Evolutionary conservation across 2,329 filamentous ascomycete genomes (phyloP).

Genomic region (Zymoseptoria brevis): DNA sequence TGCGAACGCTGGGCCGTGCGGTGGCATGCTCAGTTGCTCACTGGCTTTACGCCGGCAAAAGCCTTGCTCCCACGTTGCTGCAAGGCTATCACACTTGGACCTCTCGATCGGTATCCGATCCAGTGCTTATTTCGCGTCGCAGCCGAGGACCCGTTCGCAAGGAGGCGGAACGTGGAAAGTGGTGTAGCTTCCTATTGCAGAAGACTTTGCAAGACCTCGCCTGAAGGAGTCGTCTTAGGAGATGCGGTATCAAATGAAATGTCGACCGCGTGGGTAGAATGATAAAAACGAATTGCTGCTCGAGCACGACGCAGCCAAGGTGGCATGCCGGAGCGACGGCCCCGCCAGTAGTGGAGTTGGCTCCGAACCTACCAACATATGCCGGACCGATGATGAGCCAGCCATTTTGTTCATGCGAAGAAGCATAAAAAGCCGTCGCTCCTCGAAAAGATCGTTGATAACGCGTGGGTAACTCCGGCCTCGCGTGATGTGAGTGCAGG

Average conservation of each 20-base stretch:
- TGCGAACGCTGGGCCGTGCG: constrained; percentile 21
- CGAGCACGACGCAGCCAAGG: neutral
- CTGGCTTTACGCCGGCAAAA: neutral
- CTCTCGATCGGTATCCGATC: neutral
- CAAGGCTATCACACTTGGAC: neutral
- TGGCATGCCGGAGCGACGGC: neutral
- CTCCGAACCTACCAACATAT: neutral
- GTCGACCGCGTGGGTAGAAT: neutral
- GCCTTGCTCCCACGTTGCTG: neutral
- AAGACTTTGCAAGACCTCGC: neutral
- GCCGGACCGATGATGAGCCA: neutral
- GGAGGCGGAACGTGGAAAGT: neutral
- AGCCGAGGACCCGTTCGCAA: neutral
- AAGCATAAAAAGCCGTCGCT: neutral
- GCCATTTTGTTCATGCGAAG: neutral
- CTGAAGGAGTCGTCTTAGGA: neutral
- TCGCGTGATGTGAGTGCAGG: too few relatives aligned
- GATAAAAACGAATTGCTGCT: neutral
- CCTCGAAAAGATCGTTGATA: neutral
- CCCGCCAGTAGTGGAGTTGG: neutral
- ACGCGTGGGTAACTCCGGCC: too few relatives aligned
- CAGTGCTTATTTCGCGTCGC: neutral
- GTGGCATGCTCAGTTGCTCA: neutral
- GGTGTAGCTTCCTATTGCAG: neutral
- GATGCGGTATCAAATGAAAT: neutral